phyloP scores from a whole-genome alignment of 2,329 filamentous ascomycete genomes.

The Lecanicillium sp. region DNA sequence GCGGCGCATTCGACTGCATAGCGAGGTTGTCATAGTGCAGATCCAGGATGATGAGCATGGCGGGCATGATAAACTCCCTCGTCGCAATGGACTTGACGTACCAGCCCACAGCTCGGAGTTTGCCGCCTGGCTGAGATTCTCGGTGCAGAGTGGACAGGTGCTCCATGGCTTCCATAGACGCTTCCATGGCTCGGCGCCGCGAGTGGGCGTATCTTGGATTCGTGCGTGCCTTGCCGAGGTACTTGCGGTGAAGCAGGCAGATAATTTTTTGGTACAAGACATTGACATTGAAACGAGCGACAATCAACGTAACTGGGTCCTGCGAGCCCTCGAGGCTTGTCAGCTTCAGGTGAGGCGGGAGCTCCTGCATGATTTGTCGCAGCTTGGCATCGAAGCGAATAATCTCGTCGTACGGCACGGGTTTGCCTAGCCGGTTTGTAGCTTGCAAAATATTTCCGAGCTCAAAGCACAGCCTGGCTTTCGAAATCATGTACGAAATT shows the following conservation, averaged over 20 bases:
- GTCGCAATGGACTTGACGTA: conserved; percentile 73
- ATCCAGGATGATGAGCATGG: conserved; percentile 77
- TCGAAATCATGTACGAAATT: conserved; percentile 71
- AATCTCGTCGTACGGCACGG: conserved; percentile 56
- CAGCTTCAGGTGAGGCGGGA: conserved; percentile 74
- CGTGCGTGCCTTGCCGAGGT: conserved; percentile 67
- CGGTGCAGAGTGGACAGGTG: conserved; percentile 69
- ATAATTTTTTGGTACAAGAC: conserved; percentile 84
- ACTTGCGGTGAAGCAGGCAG: conserved; percentile 83
- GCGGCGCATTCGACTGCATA: conserved; percentile 29
- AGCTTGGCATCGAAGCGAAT: conserved; percentile 54
- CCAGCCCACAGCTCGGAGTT: conserved; percentile 67
- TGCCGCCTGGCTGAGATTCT: conserved; percentile 65
- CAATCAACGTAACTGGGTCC: conserved; percentile 77
- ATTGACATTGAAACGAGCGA: conserved; percentile 78
- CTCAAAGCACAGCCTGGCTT: conserved; percentile 59
- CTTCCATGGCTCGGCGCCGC: conserved; percentile 75
- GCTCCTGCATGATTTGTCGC: conserved; percentile 52
- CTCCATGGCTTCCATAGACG: conserved; percentile 71
- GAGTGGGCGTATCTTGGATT: conserved; percentile 81
- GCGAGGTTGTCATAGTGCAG: conserved; percentile 61
- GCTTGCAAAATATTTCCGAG: conserved; percentile 66
- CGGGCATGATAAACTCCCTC: conserved; percentile 78
- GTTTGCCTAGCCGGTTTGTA: conserved; percentile 47
- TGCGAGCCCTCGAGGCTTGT: conserved; percentile 66